These are phyloP conservation scores for Coffea humblotiana DNA, from an alignment of 305 asterid species.

Conservation along the genomic window DNA sequence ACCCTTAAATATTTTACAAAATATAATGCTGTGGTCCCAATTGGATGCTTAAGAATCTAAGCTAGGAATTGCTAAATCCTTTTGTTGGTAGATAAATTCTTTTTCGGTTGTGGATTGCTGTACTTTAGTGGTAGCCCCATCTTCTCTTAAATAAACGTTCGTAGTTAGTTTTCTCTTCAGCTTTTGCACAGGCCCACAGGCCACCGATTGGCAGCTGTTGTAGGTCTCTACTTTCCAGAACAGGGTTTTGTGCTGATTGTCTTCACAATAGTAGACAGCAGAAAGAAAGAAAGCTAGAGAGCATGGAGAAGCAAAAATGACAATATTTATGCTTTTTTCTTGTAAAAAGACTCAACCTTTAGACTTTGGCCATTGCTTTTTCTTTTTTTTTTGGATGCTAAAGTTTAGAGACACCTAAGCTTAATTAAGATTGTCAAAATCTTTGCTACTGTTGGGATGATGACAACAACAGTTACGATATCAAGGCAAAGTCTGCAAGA, in stretches of 20 bases:
- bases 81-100: neutral
- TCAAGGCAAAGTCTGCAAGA: constrained; percentile 3
- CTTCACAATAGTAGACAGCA: constrained; percentile 41
- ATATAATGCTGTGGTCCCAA: neutral
- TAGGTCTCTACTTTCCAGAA: constrained; percentile 43
- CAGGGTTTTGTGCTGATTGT: constrained; percentile 43
- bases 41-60: neutral
- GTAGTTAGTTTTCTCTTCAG: neutral
- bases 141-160: neutral
- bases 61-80: neutral
- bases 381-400: constrained; percentile 19
- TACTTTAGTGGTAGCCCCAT: neutral
- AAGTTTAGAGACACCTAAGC: constrained; percentile 14
- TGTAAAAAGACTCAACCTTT: constrained; percentile 23
- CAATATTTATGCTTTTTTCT: constrained; percentile 11
- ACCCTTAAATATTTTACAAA: too few species aligned
- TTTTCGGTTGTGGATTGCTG: neutral
- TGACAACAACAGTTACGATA: neutral
- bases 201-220: constrained; percentile 19
- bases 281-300: neutral
- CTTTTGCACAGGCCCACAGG: constrained; percentile 6
- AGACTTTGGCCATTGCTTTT: neutral
- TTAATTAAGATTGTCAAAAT: constrained; percentile 12
- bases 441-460: constrained; percentile 3
- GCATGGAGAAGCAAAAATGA: constrained; percentile 41